Percentiles rank a stretch among this genome's conserved stretches.
Evolutionary conservation across 768 basidiomycete genomes (phyloP).

Genomic region (Tricholomella constricta): DNA sequence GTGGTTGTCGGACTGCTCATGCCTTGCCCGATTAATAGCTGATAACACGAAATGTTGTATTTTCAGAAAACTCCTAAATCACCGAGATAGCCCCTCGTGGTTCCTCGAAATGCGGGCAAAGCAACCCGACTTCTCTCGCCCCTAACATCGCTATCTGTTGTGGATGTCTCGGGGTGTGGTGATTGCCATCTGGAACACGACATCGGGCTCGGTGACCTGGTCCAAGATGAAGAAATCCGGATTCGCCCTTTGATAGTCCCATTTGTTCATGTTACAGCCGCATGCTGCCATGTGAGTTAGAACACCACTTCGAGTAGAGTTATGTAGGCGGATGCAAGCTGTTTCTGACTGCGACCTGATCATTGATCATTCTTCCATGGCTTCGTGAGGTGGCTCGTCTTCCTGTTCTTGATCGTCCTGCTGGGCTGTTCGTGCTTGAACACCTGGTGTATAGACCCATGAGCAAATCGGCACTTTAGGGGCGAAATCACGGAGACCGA

Average conservation of each 20-base stretch:
- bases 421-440: constrained; percentile 52
- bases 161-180: background rate
- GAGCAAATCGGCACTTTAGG: constrained; percentile 2
- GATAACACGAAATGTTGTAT: constrained; percentile 1
- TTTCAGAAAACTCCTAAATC: constrained; percentile 6
- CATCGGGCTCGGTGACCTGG: constrained; percentile 2
- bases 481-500: constrained; percentile 27
- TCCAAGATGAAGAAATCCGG: background rate
- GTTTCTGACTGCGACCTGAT: constrained; percentile 15
- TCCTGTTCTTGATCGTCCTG: constrained; percentile 31
- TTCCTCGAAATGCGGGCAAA: background rate
- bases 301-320: constrained; percentile 10
- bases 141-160: constrained; percentile 1
- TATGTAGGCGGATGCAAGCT: constrained; percentile 3
- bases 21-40: background rate
- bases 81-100: constrained; percentile 1
- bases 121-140: background rate
- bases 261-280: constrained; percentile 4
- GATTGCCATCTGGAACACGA: constrained; percentile 1
- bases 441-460: constrained; percentile 37
- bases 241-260: constrained; percentile 5
- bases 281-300: constrained; percentile 12
- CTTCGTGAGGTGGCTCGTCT: constrained; percentile 42
- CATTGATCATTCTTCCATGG: constrained; percentile 69
- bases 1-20: background rate